phyloP scores from a whole-genome alignment of 2,329 filamentous ascomycete species.

The Cercospora sp. region DNA sequence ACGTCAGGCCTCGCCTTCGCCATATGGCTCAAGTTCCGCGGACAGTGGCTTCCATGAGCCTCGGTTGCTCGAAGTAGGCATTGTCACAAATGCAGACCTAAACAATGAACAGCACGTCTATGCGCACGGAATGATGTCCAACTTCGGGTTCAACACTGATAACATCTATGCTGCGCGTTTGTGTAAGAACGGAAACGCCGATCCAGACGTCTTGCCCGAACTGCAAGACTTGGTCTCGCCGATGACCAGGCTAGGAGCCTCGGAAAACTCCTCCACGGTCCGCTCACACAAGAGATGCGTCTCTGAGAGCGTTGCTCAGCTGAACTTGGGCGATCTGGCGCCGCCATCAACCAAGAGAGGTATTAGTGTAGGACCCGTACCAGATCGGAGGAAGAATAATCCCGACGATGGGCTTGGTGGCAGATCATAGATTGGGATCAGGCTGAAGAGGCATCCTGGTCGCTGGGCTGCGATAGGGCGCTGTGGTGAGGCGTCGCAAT shows the following conservation, averaged over 20 bases:
- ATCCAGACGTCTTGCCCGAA: conserved; percentile 16
- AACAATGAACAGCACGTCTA: conserved; percentile 28
- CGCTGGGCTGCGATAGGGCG: not conserved
- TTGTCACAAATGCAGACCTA: conserved; percentile 10
- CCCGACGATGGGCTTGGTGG: conserved; percentile 13
- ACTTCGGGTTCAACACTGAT: conserved; percentile 10
- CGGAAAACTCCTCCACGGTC: conserved; percentile 1
- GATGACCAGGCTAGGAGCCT: conserved; percentile 8
- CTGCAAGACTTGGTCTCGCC: conserved; percentile 11
- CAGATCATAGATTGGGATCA: not conserved
- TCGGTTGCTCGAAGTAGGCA: conserved; percentile 11
- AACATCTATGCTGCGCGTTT: not conserved
- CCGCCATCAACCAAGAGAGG: conserved; percentile 22
- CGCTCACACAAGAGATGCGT: conserved; percentile 30
- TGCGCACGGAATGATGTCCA: conserved; percentile 30
- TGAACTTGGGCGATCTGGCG: conserved; percentile 26
- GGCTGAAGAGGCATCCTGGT: not conserved
- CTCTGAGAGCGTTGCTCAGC: conserved; percentile 33
- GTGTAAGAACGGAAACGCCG: not conserved
- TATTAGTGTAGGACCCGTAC: conserved; percentile 27
- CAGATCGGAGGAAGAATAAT: conserved; percentile 6
- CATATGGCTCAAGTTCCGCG: conserved; percentile 24
- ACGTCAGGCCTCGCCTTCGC: conserved; percentile 24
- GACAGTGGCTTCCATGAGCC: conserved; percentile 36
- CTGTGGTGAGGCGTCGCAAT: conserved; percentile 5